Evolutionary conservation across 768 basidiomycete species (phyloP), one percentile per base, ranked within the genome.

Genomic region (Pleurotus djamor): DNA sequence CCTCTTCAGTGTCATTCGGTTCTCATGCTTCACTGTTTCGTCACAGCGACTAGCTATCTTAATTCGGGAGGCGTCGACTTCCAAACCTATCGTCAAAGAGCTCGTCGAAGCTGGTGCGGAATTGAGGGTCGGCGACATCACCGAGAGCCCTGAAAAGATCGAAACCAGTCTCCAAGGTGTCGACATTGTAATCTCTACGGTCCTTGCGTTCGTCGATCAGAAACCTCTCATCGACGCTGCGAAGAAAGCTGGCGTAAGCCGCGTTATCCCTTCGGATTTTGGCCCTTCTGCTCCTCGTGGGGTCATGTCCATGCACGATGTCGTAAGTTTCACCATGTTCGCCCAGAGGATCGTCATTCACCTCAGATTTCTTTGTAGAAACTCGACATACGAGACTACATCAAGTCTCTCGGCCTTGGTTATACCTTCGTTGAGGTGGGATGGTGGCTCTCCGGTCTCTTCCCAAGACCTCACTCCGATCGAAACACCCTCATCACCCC

Each of bases 231-330:
- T 52, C 17, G 34, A 14, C 8, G 36, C 51, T 9, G 51, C 51
- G 13, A 52, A 52, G 51, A 52, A 35, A 21, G 51, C 28, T 6
- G 51, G 51, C 28, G 51, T 52, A 36, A 14, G 51, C n/a, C 34
- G 51, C n/a, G 51, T 52, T 36, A 38, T 52, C 28, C 51, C 51
- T n/a, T 36, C 34, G 8, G 51, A 52, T 35, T 52, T 52, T 35
- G 51, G 51, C 2, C 37, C 51, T n/a, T n/a, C 33, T 52, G 51
- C 51, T 2, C 51, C 51, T 3, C 35, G 32, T 8, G 51, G 51
- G 13, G 51, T 52, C 12, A 52, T 52, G n/a, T 12, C 33, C 12
- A 52, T 52, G 51, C 51, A 52, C n/a, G 51, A 52, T 52, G n/a
- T 28, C 7, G 51, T 52, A 4, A 52, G 51, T 38, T 1, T 28